phyloP scores from a whole-genome alignment of 2,329 filamentous ascomycete species.

The Ophiostoma ulmi region DNA sequence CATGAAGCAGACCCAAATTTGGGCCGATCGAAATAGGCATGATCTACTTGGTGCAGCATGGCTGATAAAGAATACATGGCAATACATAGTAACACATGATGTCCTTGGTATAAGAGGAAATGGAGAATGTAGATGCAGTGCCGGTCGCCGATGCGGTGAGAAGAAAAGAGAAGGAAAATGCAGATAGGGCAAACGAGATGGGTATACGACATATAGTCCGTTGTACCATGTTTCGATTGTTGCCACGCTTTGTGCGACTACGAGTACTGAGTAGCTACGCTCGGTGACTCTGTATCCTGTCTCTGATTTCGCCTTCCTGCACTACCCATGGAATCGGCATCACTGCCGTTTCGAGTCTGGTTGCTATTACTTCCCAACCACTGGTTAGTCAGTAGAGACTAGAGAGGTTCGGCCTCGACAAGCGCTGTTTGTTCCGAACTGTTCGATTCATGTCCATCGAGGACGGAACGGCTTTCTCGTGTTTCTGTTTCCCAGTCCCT shows the following conservation, averaged over 20 bases:
- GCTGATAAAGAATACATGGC: neutral
- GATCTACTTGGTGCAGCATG: neutral
- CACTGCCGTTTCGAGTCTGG: constrained; percentile 4
- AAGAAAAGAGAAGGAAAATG: neutral
- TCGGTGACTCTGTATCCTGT: neutral
- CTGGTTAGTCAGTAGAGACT: neutral
- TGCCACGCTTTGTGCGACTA: neutral
- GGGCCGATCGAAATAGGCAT: constrained; percentile 4
- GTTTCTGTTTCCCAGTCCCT: constrained; percentile 1
- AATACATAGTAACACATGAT: neutral
- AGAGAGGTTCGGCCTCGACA: neutral
- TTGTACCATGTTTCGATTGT: neutral
- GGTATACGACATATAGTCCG: too few species aligned
- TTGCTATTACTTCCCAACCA: neutral
- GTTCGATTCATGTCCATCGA: neutral
- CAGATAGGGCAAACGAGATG: neutral
- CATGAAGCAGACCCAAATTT: neutral
- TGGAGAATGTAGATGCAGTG: neutral
- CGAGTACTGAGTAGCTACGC: neutral
- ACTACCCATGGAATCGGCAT: neutral
- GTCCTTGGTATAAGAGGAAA: neutral
- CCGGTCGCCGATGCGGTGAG: neutral
- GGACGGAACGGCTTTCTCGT: neutral
- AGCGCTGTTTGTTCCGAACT: neutral
- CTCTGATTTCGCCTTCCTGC: neutral